Conservation (phyloP, 768 basidiomycete genomes). For the Hygrophoropsis aurantiaca region DNA sequence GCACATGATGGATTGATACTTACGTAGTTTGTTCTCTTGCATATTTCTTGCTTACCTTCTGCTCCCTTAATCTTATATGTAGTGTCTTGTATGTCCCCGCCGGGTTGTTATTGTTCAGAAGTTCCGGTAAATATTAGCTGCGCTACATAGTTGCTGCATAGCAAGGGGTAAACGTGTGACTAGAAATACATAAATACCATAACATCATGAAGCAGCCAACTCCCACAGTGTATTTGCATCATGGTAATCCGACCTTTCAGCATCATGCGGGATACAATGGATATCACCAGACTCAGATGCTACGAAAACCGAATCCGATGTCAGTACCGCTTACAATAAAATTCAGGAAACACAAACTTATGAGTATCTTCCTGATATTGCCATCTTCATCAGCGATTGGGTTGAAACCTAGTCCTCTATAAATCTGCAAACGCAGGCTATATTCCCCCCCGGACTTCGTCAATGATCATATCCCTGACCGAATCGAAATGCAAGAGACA, state of each 20-base stretch:
- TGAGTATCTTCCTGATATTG: constrained; percentile 56
- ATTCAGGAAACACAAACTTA: constrained; percentile 48
- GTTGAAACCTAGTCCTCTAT: constrained; percentile 71
- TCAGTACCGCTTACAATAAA: not conserved
- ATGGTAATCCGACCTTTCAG: constrained; percentile 25
- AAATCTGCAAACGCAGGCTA: constrained; percentile 68
- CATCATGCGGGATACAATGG: constrained; percentile 30
- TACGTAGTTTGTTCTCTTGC: too few relatives aligned
- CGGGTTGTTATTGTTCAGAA: too few relatives aligned
- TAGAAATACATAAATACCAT: too few relatives aligned
- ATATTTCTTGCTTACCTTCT: too few relatives aligned
- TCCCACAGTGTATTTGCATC: constrained; percentile 35
- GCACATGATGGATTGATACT: too few relatives aligned
- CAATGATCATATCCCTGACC: not conserved
- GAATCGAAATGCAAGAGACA: constrained; percentile 19
- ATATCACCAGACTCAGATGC: constrained; percentile 46
- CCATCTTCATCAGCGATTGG: constrained; percentile 58
- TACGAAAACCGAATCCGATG: constrained; percentile 24
- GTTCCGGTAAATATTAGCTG: too few relatives aligned
- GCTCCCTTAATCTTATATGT: too few relatives aligned
- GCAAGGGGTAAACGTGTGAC: too few relatives aligned
- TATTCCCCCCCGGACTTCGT: constrained; percentile 2
- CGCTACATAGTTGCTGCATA: too few relatives aligned
- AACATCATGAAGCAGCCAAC: constrained; percentile 34
- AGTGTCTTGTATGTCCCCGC: too few relatives aligned